Percentiles rank a stretch among this genome's conserved stretches.
Conservation (phyloP, 1,284 basidiomycete genomes). For the Trichosporon sp. region DNA sequence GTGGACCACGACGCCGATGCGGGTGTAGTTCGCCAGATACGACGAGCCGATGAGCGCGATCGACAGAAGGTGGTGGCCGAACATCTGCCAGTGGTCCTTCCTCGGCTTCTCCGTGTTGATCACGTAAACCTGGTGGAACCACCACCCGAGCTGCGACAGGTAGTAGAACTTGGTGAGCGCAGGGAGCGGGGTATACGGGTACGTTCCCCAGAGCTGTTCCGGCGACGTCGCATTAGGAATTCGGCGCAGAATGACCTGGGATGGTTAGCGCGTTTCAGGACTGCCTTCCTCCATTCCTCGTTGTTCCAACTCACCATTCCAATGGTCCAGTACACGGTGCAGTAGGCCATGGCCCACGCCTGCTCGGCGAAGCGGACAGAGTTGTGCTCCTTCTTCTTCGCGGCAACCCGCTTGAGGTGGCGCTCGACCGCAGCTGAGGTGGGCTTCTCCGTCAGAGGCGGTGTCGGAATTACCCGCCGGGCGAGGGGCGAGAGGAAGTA, state of each 20-base stretch:
- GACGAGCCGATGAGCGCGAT: conserved; percentile 68
- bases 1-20: conserved; percentile 81
- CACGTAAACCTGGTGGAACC: conserved; percentile 84
- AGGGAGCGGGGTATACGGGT: conserved; percentile 74
- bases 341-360: conserved; percentile 82
- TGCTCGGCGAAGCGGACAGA: conserved; percentile 89
- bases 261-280: neutral
- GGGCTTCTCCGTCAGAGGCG: neutral
- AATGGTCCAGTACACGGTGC: conserved; percentile 64
- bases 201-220: conserved; percentile 67
- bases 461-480: neutral
- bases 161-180: conserved; percentile 85
- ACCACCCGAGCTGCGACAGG: conserved; percentile 84
- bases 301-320: conserved; percentile 68
- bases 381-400: conserved; percentile 55
- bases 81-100: conserved; percentile 94
- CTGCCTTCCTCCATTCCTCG: neutral
- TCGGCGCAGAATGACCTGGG: conserved; percentile 69
- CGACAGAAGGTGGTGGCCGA: conserved; percentile 89
- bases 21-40: conserved; percentile 78
- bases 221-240: conserved; percentile 68
- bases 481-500: conserved; percentile 61
- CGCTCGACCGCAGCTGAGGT: conserved; percentile 7
- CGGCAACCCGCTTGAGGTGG: neutral
- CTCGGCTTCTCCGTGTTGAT: conserved; percentile 88